phyloP scores from a whole-genome alignment of 495 filamentous ascomycete genomes.

The Umbilicaria muhlenbergii region DNA sequence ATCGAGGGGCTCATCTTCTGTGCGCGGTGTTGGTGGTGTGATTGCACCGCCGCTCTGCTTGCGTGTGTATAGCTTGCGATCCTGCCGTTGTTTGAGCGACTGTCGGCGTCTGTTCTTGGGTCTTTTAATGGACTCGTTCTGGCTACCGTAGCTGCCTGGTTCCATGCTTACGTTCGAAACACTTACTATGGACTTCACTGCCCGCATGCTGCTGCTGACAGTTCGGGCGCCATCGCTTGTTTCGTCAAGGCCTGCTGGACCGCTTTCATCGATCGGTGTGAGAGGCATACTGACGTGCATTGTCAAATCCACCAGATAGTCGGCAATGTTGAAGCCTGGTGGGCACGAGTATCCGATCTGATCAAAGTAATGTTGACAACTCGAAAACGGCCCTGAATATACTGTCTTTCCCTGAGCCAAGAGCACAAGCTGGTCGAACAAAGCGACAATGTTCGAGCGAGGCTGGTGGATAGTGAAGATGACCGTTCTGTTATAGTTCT shows the following conservation, averaged over 20 bases:
- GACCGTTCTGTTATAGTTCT: conserved; percentile 89
- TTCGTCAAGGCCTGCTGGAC: conserved; percentile 23
- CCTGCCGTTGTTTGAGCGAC: conserved; percentile 69
- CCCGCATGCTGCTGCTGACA: conserved; percentile 72
- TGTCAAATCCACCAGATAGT: conserved; percentile 91
- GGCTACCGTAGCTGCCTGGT: conserved; percentile 35
- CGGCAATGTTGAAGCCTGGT: conserved; percentile 95
- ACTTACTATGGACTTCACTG: conserved; percentile 84
- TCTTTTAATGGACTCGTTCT: conserved; percentile 40
- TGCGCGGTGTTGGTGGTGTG: conserved; percentile 40
- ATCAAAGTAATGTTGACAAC: conserved; percentile 88
- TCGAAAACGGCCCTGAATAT: conserved; percentile 79
- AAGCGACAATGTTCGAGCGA: conserved; percentile 98
- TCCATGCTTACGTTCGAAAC: conserved; percentile 51
- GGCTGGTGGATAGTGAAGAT: conserved; percentile 98
- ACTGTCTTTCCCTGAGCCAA: conserved; percentile 81
- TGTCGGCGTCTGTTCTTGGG: conserved; percentile 52
- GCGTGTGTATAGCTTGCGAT: conserved; percentile 77
- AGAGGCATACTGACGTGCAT: conserved; percentile 68
- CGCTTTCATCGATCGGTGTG: conserved; percentile 42
- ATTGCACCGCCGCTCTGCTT: conserved; percentile 45
- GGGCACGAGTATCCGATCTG: conserved; percentile 81
- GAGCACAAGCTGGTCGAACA: conserved; percentile 87
- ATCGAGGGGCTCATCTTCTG: conserved; percentile 52
- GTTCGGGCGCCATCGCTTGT: conserved; percentile 39